A percentile compares a stretch with the other conserved stretches of the same genome.
phyloP scores from a whole-genome alignment of 805 yeast genomes.

The Brettanomyces custersianus region DNA sequence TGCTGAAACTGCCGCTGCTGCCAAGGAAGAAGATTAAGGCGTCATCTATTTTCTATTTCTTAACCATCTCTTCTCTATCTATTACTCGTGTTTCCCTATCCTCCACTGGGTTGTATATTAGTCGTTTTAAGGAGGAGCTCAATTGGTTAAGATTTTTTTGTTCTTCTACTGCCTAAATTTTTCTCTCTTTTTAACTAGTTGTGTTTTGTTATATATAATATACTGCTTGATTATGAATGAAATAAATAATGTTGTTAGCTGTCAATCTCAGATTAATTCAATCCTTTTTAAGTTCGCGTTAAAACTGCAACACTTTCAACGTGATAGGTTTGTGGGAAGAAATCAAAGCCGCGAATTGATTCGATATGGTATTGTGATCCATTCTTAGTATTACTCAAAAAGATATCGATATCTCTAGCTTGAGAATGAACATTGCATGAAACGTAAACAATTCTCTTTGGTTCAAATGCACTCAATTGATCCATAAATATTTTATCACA shows the following conservation, averaged over 20 bases:
- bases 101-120: conserved; percentile 1
- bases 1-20: conserved; percentile 1
- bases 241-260: neutral
- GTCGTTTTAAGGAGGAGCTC: too few species aligned
- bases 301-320: conserved; percentile 48
- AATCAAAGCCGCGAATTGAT: conserved; percentile 88
- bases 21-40: neutral
- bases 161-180: neutral
- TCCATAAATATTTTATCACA: conserved; percentile 83
- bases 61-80: neutral
- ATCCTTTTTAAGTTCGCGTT: neutral
- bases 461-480: conserved; percentile 76
- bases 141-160: too few species aligned
- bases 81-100: neutral
- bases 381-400: conserved; percentile 54
- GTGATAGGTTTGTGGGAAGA: conserved; percentile 64
- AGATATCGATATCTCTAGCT: conserved; percentile 86
- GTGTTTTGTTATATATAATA: neutral
- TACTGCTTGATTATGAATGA: too few species aligned
- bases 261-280: too few species aligned
- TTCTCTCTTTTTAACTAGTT: neutral
- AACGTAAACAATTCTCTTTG: conserved; percentile 84
- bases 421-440: conserved; percentile 98
- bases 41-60: neutral
- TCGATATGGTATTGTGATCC: conserved; percentile 64